A percentile compares a stretch with the other conserved stretches of the same genome.
phyloP scores from a whole-genome alignment of 805 yeast species.

The Candida awuae region DNA sequence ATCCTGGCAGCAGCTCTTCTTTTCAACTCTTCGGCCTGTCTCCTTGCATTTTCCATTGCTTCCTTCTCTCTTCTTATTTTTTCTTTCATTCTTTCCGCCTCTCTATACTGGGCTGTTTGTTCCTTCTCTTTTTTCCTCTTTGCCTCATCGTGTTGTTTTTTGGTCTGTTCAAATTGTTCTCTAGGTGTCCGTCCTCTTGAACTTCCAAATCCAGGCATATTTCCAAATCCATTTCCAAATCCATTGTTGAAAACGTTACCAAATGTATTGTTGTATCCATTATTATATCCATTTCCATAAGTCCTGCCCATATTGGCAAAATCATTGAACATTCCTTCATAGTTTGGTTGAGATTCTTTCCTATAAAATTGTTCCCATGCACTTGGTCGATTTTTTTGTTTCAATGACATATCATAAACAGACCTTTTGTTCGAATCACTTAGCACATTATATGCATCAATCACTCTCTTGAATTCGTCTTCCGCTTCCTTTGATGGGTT shows the following conservation, averaged over 20 bases:
- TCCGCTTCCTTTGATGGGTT: constrained; percentile 57
- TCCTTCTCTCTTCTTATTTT: neutral
- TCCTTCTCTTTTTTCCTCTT: neutral
- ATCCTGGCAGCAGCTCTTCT: constrained; percentile 1
- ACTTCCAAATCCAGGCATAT: neutral
- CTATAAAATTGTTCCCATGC: too few relatives aligned
- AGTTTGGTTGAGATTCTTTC: too few relatives aligned
- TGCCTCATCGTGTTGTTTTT: constrained; percentile 2
- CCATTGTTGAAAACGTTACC: too few relatives aligned
- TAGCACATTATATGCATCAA: constrained; percentile 80
- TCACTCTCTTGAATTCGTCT: constrained; percentile 77
- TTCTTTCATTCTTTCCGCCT: neutral
- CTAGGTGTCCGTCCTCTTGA: neutral
- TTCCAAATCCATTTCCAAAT: neutral
- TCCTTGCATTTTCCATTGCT: neutral
- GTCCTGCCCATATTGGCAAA: too few relatives aligned
- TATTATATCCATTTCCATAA: too few relatives aligned
- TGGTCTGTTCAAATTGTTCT: too few relatives aligned
- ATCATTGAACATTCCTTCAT: too few relatives aligned
- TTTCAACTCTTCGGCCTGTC: constrained; percentile 5
- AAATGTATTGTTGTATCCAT: too few relatives aligned
- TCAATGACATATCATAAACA: constrained; percentile 55
- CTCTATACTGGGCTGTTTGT: neutral
- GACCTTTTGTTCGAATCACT: constrained; percentile 52
- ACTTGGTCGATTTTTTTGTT: too few relatives aligned